Percentiles rank a stretch among this genome's conserved stretches.
phyloP scores from a whole-genome alignment of 768 basidiomycete genomes.

The Dioszegia crocea region DNA sequence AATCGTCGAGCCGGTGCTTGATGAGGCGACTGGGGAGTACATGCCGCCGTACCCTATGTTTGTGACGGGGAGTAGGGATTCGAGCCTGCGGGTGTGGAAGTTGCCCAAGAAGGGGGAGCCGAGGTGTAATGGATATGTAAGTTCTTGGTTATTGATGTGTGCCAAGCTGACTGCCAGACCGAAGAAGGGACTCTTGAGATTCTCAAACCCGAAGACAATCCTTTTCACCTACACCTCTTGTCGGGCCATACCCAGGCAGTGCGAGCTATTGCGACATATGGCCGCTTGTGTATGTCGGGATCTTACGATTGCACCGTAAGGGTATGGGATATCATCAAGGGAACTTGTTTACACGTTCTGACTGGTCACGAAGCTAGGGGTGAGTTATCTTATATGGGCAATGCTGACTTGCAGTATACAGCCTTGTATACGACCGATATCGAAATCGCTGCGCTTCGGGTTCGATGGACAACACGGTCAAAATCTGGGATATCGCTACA shows the following conservation, averaged over 20 bases:
- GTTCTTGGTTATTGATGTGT: neutral
- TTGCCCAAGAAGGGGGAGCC: constrained; percentile 66
- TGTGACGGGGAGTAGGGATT: constrained; percentile 69
- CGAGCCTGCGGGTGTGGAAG: constrained; percentile 64
- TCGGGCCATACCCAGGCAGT: constrained; percentile 89
- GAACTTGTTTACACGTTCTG: constrained; percentile 72
- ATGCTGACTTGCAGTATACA: constrained; percentile 66
- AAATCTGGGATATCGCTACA: constrained; percentile 82
- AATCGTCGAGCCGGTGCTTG: constrained; percentile 87
- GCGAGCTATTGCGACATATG: constrained; percentile 83
- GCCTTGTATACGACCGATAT: constrained; percentile 79
- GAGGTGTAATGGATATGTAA: constrained; percentile 8
- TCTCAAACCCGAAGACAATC: constrained; percentile 59
- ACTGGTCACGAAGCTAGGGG: constrained; percentile 91
- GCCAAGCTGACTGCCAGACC: neutral
- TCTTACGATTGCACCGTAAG: constrained; percentile 94
- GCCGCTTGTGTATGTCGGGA: constrained; percentile 84
- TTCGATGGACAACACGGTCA: constrained; percentile 96
- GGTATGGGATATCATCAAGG: constrained; percentile 88
- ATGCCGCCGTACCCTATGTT: constrained; percentile 69
- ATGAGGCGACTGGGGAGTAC: constrained; percentile 65
- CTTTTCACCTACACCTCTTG: constrained; percentile 78
- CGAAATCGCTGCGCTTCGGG: constrained; percentile 92
- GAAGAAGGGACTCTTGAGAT: constrained; percentile 7
- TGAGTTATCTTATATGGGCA: constrained; percentile 38